A percentile compares a stretch with the other conserved stretches of the same genome.
Conservation (phyloP, 495 filamentous ascomycete species). For the Lophiotrema nucula region DNA sequence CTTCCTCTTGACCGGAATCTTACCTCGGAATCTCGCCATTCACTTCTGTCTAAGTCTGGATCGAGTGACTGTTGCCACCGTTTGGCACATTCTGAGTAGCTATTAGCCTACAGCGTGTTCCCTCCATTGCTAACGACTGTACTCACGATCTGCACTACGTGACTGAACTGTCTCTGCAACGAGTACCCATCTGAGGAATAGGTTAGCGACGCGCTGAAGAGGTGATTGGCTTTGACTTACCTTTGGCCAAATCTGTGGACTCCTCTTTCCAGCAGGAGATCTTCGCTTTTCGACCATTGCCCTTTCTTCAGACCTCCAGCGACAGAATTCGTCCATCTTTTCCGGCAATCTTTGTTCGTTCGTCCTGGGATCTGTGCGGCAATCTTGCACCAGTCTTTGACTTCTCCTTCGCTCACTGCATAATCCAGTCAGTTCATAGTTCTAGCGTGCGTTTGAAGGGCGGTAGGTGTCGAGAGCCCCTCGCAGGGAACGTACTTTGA, state of each 20-base stretch:
- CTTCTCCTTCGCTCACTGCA: conserved; percentile 27
- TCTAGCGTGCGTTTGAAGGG: not conserved
- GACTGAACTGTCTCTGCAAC: conserved; percentile 33
- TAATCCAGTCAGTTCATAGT: not conserved
- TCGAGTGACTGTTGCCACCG: conserved; percentile 46
- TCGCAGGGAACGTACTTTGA: conserved; percentile 27
- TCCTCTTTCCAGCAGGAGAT: conserved; percentile 38
- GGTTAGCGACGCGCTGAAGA: not conserved
- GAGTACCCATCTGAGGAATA: conserved; percentile 18
- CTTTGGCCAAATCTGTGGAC: conserved; percentile 41
- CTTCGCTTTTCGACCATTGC: conserved; percentile 45
- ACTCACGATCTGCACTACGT: conserved; percentile 43
- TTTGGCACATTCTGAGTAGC: conserved; percentile 44
- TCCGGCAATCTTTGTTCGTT: conserved; percentile 48
- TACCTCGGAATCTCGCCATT: conserved; percentile 44
- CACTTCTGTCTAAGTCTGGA: conserved; percentile 44
- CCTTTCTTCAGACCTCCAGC: conserved; percentile 46
- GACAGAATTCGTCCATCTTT: conserved; percentile 46
- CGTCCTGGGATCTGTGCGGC: conserved; percentile 42
- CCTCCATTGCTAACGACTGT: not conserved
- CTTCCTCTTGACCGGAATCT: conserved; percentile 22
- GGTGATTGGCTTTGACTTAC: conserved; percentile 11
- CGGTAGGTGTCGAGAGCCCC: not conserved
- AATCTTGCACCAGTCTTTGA: conserved; percentile 37
- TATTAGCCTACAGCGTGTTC: conserved; percentile 16